These are phyloP conservation scores for Pythium brassicae DNA, from an alignment of 352 stramenopile species.

Conservation along the genomic window DNA sequence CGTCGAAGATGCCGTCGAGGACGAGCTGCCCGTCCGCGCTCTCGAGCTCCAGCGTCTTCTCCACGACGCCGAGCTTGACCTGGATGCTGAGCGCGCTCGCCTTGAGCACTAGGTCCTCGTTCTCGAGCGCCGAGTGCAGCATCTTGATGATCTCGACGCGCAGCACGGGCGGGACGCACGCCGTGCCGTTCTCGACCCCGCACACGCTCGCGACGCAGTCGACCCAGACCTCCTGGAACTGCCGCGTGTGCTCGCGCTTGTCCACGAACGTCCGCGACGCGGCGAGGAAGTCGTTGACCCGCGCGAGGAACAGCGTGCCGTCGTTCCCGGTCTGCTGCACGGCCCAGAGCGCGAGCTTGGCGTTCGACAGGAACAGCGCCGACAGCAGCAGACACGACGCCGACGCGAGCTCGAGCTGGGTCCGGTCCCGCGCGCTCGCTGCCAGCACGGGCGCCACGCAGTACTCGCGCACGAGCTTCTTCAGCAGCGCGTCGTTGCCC, in stretches of 20 bases:
- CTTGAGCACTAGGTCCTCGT: slow-evolving; percentile 68
- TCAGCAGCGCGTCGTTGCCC: slow-evolving; percentile 50
- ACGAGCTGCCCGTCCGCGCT: slow-evolving; percentile 58
- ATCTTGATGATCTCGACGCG: slow-evolving; percentile 78
- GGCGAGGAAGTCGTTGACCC: slow-evolving; percentile 54
- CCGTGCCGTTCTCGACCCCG: slow-evolving; percentile 65
- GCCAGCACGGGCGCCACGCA: slow-evolving; percentile 63
- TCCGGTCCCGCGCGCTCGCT: slow-evolving; percentile 34
- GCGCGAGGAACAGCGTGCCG: slow-evolving; percentile 44
- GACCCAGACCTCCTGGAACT: slow-evolving; percentile 76
- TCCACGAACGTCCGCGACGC: slow-evolving; percentile 46
- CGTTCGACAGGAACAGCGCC: slow-evolving; percentile 74
- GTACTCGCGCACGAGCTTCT: slow-evolving; percentile 63
- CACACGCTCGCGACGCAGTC: slow-evolving; percentile 78
- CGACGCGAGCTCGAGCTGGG: slow-evolving; percentile 45
- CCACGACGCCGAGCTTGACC: slow-evolving; percentile 77
- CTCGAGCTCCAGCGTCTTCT: slow-evolving; percentile 74
- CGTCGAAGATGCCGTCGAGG: slow-evolving; percentile 68
- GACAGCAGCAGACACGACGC: slow-evolving; percentile 70
- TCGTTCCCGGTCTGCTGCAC: slow-evolving; percentile 66
- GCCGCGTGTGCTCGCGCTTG: slow-evolving; percentile 35
- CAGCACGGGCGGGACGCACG: slow-evolving; percentile 55
- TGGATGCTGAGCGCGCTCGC: slow-evolving; percentile 77
- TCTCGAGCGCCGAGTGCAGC: slow-evolving; percentile 57
- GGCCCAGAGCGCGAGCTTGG: slow-evolving; percentile 74